These are phyloP conservation scores for Priceomyces melissophilus DNA, from an alignment of 805 yeast genomes.

Conservation along the genomic window DNA sequence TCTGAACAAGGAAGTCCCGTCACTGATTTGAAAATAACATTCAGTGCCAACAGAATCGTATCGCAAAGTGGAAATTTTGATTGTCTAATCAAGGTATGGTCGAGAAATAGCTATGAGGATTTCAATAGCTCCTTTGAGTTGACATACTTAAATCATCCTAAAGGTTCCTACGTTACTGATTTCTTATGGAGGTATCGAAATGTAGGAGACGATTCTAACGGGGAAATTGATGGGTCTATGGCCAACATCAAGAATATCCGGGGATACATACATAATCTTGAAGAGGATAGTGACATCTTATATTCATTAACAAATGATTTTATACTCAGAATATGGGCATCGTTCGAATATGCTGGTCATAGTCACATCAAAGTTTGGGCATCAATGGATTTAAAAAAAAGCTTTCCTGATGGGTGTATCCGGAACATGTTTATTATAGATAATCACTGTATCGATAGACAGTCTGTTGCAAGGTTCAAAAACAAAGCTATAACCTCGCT, in stretches of 20 bases:
- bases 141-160: conserved; percentile 62
- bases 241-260: conserved; percentile 34
- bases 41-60: conserved; percentile 59
- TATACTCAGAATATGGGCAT: conserved; percentile 64
- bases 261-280: conserved; percentile 26
- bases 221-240: conserved; percentile 18
- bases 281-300: conserved; percentile 38
- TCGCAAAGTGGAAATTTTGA: conserved; percentile 65
- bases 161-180: conserved; percentile 43
- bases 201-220: conserved; percentile 5
- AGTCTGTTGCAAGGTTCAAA: conserved; percentile 9
- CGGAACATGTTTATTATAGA: conserved; percentile 33
- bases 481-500: not conserved
- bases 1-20: conserved; percentile 61
- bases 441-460: conserved; percentile 24
- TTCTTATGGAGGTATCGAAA: conserved; percentile 52
- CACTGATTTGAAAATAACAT: conserved; percentile 54
- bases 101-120: conserved; percentile 64
- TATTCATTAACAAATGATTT: conserved; percentile 64
- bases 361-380: conserved; percentile 59
- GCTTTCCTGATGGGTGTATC: conserved; percentile 18
- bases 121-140: conserved; percentile 60
- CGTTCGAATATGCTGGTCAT: conserved; percentile 57
- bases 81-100: conserved; percentile 72
- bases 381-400: conserved; percentile 26